phyloP scores from a whole-genome alignment of 225 moss, liverwort and hornwort species.

The Climacium dendroides region DNA sequence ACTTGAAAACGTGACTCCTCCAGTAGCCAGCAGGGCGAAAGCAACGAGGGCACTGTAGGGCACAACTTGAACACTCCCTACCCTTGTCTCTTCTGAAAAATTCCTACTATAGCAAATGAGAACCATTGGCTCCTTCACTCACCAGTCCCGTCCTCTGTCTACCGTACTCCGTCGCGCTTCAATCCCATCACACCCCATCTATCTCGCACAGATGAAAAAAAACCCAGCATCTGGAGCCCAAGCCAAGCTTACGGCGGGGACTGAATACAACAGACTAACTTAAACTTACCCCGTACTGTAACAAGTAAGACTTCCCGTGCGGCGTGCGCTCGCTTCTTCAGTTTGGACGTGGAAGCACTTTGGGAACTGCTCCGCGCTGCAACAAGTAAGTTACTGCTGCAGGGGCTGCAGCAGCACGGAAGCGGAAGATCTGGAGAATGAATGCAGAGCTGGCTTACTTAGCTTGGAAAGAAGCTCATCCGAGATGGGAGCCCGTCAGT shows the following conservation, averaged over 20 bases:
- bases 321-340: background rate
- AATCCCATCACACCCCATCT: background rate
- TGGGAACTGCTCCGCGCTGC: background rate
- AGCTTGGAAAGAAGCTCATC: background rate
- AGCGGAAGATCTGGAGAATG: background rate
- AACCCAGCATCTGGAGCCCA: background rate
- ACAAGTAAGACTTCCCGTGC: too few species aligned
- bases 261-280: too few species aligned
- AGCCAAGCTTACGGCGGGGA: background rate
- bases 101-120: too few species aligned
- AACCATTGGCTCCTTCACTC: background rate
- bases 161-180: background rate
- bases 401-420: background rate
- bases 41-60: background rate
- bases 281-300: too few species aligned
- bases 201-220: background rate
- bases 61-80: background rate
- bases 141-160: background rate
- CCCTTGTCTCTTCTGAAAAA: background rate
- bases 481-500: too few species aligned
- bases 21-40: background rate
- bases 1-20: background rate
- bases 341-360: background rate
- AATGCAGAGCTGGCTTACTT: background rate
- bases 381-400: background rate